Conservation (phyloP, 768 basidiomycete genomes). For the Leccinellum albellum region DNA sequence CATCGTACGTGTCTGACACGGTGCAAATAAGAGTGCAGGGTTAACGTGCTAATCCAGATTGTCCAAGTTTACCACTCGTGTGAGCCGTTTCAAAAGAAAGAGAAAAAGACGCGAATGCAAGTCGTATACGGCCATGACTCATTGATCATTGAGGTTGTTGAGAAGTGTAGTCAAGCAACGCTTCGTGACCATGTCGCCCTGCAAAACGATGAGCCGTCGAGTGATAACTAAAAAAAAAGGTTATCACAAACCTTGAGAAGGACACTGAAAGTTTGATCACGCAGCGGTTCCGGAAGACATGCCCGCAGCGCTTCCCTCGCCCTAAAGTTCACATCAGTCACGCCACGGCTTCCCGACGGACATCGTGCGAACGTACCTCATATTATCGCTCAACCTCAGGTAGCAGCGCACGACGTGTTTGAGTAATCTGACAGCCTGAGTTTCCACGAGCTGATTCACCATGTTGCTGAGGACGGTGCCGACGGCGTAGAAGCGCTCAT, state of each 20-base stretch:
- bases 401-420: constrained; percentile 99
- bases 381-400: constrained; percentile 90
- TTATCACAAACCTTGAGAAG: constrained; percentile 71
- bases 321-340: constrained; percentile 39
- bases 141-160: constrained; percentile 80
- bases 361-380: constrained; percentile 56
- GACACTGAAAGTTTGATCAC: constrained; percentile 88
- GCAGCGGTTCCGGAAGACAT: constrained; percentile 91
- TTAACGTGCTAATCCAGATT: constrained; percentile 28
- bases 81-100: constrained; percentile 19
- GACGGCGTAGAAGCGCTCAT: constrained; percentile 98
- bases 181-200: constrained; percentile 99
- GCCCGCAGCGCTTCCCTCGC: constrained; percentile 94
- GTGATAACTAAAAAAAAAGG: not conserved
- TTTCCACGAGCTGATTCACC: constrained; percentile 97
- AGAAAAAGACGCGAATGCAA: constrained; percentile 4
- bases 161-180: constrained; percentile 86
- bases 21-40: constrained; percentile 30
- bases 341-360: not conserved
- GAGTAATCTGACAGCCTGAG: constrained; percentile 90
- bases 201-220: constrained; percentile 12
- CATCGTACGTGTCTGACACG: constrained; percentile 24
- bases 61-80: constrained; percentile 27
- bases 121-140: constrained; percentile 6
- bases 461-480: constrained; percentile 98